phyloP scores from a whole-genome alignment of 2,329 filamentous ascomycete genomes.

The Trichophyton verrucosum region DNA sequence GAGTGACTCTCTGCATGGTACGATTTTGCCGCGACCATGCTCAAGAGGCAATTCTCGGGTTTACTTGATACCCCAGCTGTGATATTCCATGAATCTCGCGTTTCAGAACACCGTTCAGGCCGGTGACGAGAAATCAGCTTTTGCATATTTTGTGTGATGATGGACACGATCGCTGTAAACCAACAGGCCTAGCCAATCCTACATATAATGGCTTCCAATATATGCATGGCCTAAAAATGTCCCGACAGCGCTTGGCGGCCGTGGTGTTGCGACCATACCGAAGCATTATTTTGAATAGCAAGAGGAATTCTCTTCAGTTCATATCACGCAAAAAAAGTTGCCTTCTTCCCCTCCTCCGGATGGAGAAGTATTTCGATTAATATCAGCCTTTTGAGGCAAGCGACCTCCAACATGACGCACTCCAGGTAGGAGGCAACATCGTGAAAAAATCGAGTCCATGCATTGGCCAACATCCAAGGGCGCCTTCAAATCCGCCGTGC shows the following conservation, averaged over 20 bases:
- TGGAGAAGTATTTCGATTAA: background rate
- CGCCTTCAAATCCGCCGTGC: conserved; percentile 2
- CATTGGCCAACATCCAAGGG: background rate
- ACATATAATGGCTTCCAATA: background rate
- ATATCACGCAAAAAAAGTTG: background rate
- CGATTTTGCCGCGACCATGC: background rate
- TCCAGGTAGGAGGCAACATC: background rate
- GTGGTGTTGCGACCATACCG: background rate
- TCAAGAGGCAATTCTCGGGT: background rate
- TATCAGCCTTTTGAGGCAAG: background rate
- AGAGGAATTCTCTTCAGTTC: background rate
- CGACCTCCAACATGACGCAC: background rate
- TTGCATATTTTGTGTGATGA: background rate
- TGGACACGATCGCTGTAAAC: background rate
- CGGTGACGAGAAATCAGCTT: background rate
- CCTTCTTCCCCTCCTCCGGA: background rate
- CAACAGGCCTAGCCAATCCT: background rate
- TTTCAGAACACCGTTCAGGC: background rate
- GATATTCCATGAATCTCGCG: background rate
- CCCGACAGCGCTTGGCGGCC: conserved; percentile 1
- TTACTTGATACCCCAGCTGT: background rate
- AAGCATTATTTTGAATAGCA: too few relatives aligned
- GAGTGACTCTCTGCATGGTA: background rate
- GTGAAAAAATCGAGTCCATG: background rate
- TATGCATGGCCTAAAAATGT: background rate